phyloP scores from a whole-genome alignment of 1,139 yeast species.

The Zygoascus sp. region DNA sequence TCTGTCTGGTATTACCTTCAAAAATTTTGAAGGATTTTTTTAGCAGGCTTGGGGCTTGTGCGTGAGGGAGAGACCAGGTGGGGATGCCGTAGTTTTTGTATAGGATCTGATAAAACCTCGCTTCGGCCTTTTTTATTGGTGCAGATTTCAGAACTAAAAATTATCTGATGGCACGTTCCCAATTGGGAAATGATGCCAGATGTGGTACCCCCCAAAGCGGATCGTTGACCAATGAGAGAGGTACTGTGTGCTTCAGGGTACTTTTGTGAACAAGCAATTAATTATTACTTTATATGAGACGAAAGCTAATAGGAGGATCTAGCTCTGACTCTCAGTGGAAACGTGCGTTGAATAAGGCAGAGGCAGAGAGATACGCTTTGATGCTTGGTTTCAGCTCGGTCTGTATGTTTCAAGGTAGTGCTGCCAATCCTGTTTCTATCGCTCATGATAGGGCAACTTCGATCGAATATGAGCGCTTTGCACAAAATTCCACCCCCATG shows the following conservation, averaged over 20 bases:
- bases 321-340: too few relatives aligned
- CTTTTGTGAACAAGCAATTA: neutral
- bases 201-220: neutral
- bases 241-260: neutral
- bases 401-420: too few relatives aligned
- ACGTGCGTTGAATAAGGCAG: too few relatives aligned
- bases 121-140: neutral
- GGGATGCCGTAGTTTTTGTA: slow-evolving; percentile 2
- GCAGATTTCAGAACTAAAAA: slow-evolving; percentile 4
- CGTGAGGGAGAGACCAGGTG: neutral
- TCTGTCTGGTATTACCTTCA: neutral
- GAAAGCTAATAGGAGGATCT: too few relatives aligned
- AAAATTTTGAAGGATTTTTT: neutral
- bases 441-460: too few relatives aligned
- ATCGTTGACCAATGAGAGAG: neutral
- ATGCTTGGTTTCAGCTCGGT: too few relatives aligned
- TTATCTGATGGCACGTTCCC: slow-evolving; percentile 7
- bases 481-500: too few relatives aligned
- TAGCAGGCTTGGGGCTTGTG: neutral
- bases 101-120: slow-evolving; percentile 6
- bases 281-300: too few relatives aligned
- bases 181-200: neutral
- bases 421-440: too few relatives aligned
- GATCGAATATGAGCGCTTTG: too few relatives aligned
- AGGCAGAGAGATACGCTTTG: too few relatives aligned